Evolutionary conservation across 1,284 basidiomycete genomes (phyloP), one percentile per base, ranked within the genome.

Genomic region (Ustilago sp.): DNA sequence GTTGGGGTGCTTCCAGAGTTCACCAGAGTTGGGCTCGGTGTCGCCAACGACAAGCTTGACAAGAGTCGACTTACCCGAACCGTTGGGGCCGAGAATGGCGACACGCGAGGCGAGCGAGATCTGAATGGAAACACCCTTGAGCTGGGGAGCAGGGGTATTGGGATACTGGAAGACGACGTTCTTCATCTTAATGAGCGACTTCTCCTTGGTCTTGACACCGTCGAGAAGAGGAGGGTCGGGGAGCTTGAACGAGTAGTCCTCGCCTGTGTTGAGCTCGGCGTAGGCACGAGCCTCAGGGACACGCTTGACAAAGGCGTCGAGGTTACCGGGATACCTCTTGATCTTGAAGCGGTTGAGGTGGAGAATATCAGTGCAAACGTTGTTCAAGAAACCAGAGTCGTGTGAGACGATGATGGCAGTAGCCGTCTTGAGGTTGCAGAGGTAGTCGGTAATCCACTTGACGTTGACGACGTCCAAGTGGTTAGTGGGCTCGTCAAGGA

Each of bases 281-380:
- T 86, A 86, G 32, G 83, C 75, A 58, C 77, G 74, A 32, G 84
- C 84, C 74, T 86, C 84, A 51, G 84, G 84, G 36, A 86, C 84
- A 63, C 83, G 83, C 83, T 85, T 85, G 72, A 86, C 83, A 57
- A 86, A 86, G 28, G 80, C 82, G 68, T 82, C 78, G 59, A 86
- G 80, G 81, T 83, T 86, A 60, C 84, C 84, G 13, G 84, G 84
- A 67, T 85, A 86, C 34, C 84, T 67, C 81, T 85, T 85, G 81
- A 86, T 82, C 83, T 86, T 86, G 83, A 86, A 86, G 51, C 83
- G 83, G 82, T 86, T 86, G 65, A 86, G 80, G 77, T 86, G 83
- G 63, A 86, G 83, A 62, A 86, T 85, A 79, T 86, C 84, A 17
- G 84, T 85, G 80, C 82, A 84, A 70, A 83, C 81, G 45, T 86